These are phyloP conservation scores for Apophysomyces ossiformis DNA, from an alignment of 371 early-diverging fungal genomes.

Conservation along the genomic window DNA sequence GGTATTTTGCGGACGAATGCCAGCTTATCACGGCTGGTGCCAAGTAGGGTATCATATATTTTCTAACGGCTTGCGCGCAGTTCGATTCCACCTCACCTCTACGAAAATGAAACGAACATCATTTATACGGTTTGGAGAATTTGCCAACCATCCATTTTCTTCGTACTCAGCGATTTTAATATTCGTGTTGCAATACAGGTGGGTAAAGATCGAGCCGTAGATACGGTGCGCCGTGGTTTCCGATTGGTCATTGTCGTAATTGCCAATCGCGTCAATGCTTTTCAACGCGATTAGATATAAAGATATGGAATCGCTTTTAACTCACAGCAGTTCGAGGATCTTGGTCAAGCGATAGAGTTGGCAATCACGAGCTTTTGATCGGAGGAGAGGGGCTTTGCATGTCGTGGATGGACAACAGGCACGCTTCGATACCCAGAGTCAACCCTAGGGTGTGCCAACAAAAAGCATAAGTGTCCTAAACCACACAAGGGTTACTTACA, in stretches of 20 bases:
- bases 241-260: slow-evolving; percentile 7
- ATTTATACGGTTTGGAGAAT: neutral
- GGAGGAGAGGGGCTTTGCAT: slow-evolving; percentile 8
- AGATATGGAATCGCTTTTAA: slow-evolving; percentile 3
- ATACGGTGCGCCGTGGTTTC: slow-evolving; percentile 1
- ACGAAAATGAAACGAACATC: slow-evolving; percentile 1
- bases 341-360: slow-evolving; percentile 7
- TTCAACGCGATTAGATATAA: slow-evolving; percentile 6
- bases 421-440: slow-evolving; percentile 9
- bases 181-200: neutral
- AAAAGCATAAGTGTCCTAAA: slow-evolving; percentile 8
- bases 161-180: slow-evolving; percentile 4
- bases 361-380: slow-evolving; percentile 8
- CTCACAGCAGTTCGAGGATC: slow-evolving; percentile 10
- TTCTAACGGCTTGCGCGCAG: slow-evolving; percentile 7
- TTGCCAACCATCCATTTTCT: slow-evolving; percentile 10
- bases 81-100: slow-evolving; percentile 10
- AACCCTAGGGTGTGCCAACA: slow-evolving; percentile 4
- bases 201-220: neutral
- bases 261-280: slow-evolving; percentile 8
- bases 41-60: slow-evolving; percentile 9
- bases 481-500: slow-evolving; percentile 5
- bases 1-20: neutral
- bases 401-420: slow-evolving; percentile 5
- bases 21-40: slow-evolving; percentile 4